A percentile compares a stretch with the other conserved stretches of the same genome.
Evolutionary conservation across 306 rosid species (phyloP).

Genomic region (Leucaena leucocephala): DNA sequence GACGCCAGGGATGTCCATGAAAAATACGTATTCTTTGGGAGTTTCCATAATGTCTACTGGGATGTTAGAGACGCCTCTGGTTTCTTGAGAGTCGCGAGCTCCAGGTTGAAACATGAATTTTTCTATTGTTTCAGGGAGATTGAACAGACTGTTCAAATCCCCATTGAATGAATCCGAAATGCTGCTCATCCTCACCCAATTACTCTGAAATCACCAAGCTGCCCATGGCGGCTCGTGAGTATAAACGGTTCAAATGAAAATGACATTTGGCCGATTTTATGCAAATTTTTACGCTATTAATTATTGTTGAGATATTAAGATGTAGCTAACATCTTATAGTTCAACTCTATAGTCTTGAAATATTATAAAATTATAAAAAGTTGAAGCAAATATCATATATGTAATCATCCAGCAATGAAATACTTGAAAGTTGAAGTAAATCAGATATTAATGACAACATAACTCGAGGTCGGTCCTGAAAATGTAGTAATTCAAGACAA

Average conservation of each 20-base stretch:
- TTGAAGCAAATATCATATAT: not conserved
- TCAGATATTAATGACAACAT: not conserved
- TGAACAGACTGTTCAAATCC: conserved; percentile 48
- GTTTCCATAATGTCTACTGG: conserved; percentile 68
- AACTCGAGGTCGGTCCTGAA: not conserved
- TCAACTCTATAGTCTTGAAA: not conserved
- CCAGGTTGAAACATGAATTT: conserved; percentile 38
- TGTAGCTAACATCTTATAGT: not conserved
- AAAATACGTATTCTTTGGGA: conserved; percentile 53
- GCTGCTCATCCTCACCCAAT: conserved; percentile 45
- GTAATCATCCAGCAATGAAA: not conserved
- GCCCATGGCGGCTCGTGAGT: not conserved
- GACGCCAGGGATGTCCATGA: conserved; percentile 74
- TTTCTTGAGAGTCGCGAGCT: conserved; percentile 35
- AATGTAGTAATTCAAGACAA: not conserved
- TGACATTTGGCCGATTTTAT: too few relatives aligned
- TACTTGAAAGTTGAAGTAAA: not conserved
- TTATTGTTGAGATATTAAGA: not conserved
- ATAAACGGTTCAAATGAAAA: not conserved
- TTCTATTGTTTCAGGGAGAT: conserved; percentile 51
- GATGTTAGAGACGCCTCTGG: conserved; percentile 39
- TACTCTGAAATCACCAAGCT: conserved; percentile 9
- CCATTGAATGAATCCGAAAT: conserved; percentile 36
- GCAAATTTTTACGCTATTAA: too few relatives aligned
- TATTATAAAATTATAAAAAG: not conserved